These are phyloP conservation scores for Marsdenia floribunda DNA, from an alignment of 257 asterid genomes.

Conservation along the genomic window DNA sequence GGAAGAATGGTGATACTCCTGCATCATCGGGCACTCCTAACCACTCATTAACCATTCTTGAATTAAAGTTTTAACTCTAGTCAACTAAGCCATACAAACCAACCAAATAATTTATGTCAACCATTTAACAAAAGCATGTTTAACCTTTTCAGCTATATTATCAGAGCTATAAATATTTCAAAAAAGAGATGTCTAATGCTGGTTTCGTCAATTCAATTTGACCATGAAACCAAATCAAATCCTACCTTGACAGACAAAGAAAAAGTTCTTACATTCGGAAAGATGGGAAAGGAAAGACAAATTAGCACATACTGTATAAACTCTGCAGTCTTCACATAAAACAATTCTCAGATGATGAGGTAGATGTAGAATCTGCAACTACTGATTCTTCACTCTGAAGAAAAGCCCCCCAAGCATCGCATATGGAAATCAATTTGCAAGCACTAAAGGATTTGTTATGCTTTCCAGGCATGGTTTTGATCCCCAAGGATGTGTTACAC, in stretches of 20 bases:
- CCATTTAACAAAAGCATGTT: background rate
- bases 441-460: background rate
- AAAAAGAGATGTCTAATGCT: background rate
- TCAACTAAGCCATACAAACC: background rate
- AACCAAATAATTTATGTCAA: too few relatives aligned
- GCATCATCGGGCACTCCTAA: background rate
- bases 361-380: background rate
- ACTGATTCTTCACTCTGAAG: background rate
- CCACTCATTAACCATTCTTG: background rate
- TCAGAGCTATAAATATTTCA: background rate
- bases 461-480: background rate
- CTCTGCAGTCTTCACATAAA: background rate
- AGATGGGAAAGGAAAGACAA: background rate
- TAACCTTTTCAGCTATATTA: background rate
- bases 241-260: background rate
- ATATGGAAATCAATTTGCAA: background rate
- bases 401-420: background rate
- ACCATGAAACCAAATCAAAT: conserved; percentile 26
- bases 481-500: background rate
- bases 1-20: background rate
- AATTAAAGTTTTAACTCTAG: background rate
- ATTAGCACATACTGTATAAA: background rate
- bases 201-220: conserved; percentile 17
- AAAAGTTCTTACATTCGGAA: conserved; percentile 1
- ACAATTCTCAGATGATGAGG: background rate